A percentile compares a stretch with the other conserved stretches of the same genome.
Evolutionary conservation across 805 yeast species (phyloP).

Genomic region (Schwanniomyces polymorphus): DNA sequence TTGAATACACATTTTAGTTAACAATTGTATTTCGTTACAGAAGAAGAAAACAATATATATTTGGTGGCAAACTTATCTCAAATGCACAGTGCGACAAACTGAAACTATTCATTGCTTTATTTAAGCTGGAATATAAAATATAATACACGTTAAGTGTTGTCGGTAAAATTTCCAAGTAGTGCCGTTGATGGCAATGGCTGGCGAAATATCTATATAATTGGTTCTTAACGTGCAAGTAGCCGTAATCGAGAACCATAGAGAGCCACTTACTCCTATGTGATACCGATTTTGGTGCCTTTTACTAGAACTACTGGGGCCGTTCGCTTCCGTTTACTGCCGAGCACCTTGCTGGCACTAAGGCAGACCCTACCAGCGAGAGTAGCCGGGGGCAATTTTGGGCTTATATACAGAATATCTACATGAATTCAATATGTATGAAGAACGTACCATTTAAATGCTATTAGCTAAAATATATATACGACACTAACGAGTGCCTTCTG

Average conservation of each 20-base stretch:
- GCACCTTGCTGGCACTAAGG: too few relatives aligned
- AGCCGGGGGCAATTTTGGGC: too few relatives aligned
- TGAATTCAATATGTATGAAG: too few relatives aligned
- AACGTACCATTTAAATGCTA: too few relatives aligned
- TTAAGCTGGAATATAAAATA: too few relatives aligned
- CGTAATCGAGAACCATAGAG: not conserved
- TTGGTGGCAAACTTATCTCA: not conserved
- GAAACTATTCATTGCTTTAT: too few relatives aligned
- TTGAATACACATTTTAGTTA: slow-evolving; percentile 11
- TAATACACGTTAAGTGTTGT: too few relatives aligned
- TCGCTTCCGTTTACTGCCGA: not conserved
- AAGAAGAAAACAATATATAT: not conserved
- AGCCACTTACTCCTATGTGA: not conserved
- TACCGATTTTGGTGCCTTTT: not conserved
- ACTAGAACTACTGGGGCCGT: too few relatives aligned
- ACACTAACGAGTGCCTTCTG: too few relatives aligned
- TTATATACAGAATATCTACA: too few relatives aligned
- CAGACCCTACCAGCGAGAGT: too few relatives aligned
- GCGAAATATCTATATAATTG: not conserved
- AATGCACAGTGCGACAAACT: not conserved
- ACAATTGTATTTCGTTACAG: not conserved
- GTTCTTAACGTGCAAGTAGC: not conserved
- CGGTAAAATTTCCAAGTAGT: not conserved
- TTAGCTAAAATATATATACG: too few relatives aligned
- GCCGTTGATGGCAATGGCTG: not conserved